A percentile compares a stretch with the other conserved stretches of the same genome.
phyloP scores from a whole-genome alignment of 345 rosid species.

The Ceriops decandra region DNA sequence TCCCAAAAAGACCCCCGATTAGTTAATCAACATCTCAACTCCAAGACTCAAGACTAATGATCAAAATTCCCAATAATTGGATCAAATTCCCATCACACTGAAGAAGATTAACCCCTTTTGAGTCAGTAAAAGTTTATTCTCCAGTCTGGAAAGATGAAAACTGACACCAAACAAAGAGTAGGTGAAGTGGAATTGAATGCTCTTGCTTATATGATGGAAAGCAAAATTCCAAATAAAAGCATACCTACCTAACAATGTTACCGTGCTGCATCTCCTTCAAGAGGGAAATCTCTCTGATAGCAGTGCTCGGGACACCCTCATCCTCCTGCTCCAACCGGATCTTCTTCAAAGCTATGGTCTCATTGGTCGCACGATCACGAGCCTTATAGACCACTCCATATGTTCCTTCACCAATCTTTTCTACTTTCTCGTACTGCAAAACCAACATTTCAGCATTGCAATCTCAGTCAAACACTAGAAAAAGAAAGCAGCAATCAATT shows the following conservation, averaged over 20 bases:
- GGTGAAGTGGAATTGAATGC: no score
- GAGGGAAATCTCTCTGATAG: constrained; percentile 91
- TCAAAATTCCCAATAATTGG: no score
- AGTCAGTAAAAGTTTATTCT: no score
- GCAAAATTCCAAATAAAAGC: not conserved
- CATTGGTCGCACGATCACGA: constrained; percentile 73
- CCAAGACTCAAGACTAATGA: no score
- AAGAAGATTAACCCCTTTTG: no score
- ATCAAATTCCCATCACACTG: no score
- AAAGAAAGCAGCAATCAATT: not conserved
- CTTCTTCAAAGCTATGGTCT: constrained; percentile 94
- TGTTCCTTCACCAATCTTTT: constrained; percentile 98
- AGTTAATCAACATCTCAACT: no score
- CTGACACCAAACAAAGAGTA: no score
- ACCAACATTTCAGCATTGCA: not conserved
- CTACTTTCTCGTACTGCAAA: constrained; percentile 89
- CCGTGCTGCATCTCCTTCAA: constrained; percentile 98
- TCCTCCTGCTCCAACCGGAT: constrained; percentile 97
- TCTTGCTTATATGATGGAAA: not conserved
- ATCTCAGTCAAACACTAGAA: not conserved
- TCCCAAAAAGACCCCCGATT: no score
- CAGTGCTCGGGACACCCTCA: constrained; percentile 98
- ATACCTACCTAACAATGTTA: constrained; percentile 71
- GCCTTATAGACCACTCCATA: constrained; percentile 99
- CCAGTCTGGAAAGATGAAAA: no score